Base-by-base conservation (phyloP, 768 basidiomycete species). In the Termitomyces sp. region DNA sequence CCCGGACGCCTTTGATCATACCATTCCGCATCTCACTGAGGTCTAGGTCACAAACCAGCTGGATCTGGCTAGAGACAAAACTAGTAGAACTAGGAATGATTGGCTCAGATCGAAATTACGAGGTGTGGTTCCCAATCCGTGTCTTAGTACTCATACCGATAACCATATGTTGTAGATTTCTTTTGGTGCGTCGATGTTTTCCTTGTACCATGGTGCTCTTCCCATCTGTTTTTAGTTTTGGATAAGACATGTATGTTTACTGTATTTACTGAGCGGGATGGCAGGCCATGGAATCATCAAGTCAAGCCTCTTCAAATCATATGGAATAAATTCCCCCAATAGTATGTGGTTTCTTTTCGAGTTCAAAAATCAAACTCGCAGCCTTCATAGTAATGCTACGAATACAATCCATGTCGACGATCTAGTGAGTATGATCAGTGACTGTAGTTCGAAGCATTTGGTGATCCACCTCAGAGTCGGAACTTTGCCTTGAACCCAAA, bases 351-450 rank as follows among this genome's bases (percentile, higher is more conserved):
- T 57, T 36, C 6, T n/a, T 22, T 30, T n/a, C 24, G 6, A 16
- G 11, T 54, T 33, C 36, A 20, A 34, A 55, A 31, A 42, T 12
- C 46, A 24, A 42, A 24, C 44, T 22, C 61, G 12, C 31, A 20
- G 30, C 33, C 16, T 12, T 22, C 33, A 24, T 20, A 89, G 87
- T 68, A 76, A 80, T 61, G 79, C 85, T 5, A 76, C 71, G 50
- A 91, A 94, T 69, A 94, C 93, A 0, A 86, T 96, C 42, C 93
- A 95, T 65, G 80, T 96, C 30, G 94, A 96, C 69, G 93, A 95
- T 69, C 78, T 96, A 49, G 86, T 87, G 61, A 59, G 79, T 68
- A 13, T 2, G 31, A 36, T 54, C 15, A 8, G 48, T 53, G 47
- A 55, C 22, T n/a, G 44, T 30, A 50, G 54, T 16, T 30, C 34